A percentile compares a stretch with the other conserved stretches of the same genome.
Evolutionary conservation across 2,329 filamentous ascomycete genomes (phyloP).

Genomic region (Trichoderma sp.): DNA sequence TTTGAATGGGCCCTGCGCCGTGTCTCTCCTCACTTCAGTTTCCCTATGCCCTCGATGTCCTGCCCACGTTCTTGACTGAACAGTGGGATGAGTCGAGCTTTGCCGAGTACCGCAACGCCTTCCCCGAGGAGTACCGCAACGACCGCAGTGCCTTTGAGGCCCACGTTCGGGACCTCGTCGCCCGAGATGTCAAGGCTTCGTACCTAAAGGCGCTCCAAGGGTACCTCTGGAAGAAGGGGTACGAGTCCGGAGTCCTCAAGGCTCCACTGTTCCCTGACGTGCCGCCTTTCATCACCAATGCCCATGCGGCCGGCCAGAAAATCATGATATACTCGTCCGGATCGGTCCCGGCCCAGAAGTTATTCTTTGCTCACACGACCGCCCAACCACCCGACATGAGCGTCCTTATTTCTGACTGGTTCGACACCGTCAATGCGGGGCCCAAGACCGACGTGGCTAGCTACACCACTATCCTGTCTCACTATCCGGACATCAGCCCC

Average conservation of each 20-base stretch:
- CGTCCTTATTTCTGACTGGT: slow-evolving; percentile 61
- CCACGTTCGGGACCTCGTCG: slow-evolving; percentile 69
- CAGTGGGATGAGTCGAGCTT: slow-evolving; percentile 68
- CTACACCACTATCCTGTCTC: slow-evolving; percentile 61
- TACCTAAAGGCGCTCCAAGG: slow-evolving; percentile 80
- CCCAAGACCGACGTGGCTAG: slow-evolving; percentile 65
- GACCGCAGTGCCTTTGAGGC: slow-evolving; percentile 59
- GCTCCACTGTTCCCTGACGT: slow-evolving; percentile 76
- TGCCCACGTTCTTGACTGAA: slow-evolving; percentile 60
- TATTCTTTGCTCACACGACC: slow-evolving; percentile 69
- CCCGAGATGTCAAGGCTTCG: slow-evolving; percentile 68
- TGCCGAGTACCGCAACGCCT: slow-evolving; percentile 65
- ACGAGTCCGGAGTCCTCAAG: slow-evolving; percentile 64
- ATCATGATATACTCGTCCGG: slow-evolving; percentile 81
- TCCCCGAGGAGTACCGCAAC: slow-evolving; percentile 61
- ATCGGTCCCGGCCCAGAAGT: slow-evolving; percentile 75
- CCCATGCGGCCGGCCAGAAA: slow-evolving; percentile 53
- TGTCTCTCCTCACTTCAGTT: slow-evolving; percentile 51
- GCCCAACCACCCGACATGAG: slow-evolving; percentile 58
- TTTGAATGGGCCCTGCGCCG: neutral
- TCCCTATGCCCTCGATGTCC: slow-evolving; percentile 68
- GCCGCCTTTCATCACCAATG: slow-evolving; percentile 57
- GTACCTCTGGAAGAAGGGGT: slow-evolving; percentile 74
- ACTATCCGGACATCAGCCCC: slow-evolving; percentile 42
- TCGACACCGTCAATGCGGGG: slow-evolving; percentile 79